Base-by-base conservation (phyloP, 306 rosid species). In the Casuarina cunninghamiana region DNA sequence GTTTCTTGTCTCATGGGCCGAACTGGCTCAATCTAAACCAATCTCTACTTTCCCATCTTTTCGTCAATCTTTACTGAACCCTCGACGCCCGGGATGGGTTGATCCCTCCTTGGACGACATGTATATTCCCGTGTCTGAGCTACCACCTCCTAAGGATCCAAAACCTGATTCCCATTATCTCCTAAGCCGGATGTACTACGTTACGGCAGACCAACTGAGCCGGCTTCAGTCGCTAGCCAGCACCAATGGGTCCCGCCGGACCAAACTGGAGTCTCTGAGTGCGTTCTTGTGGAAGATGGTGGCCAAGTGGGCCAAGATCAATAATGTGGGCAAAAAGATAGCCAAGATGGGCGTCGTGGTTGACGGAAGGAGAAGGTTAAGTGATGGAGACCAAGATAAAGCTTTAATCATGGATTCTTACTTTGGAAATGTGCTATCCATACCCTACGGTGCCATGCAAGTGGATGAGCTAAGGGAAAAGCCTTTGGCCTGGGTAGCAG, bases 1-100 rank as follows among this genome's bases (percentile, higher is more conserved):
- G 94, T 88, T 93, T 17, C 73, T 93, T 1, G 84, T 89, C 1
- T 79, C 91, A 38, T 93, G 98, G 98, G 93, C 97, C 9, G 53
- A 83, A 50, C 78, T 83, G 80, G 91, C 93, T 58, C 88, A 75
- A 32, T 76, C 72, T 4, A 87, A 83, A 57, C 75, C 87, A 10
- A 76, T 77, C 61, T 43, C 84, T 10, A 10, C 1, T 1, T 6
- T 42, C 17, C 86, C 98, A 58, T 80, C 86, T 73, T 84, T 84
- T 71, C 76, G 83, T 5, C 85, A 79, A 17, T 81, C 82, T 75
- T 71, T 80, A 50, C 82, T 86, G 69, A 49, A 81, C 83, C 85
- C 88, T 54, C 69, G 84, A 15, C 80, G 60, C 3, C 80, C 83
- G 2, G 60, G 80, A 71, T 37, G 6, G 3, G 85, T 66, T 26